Evolutionary conservation across 192 early-diverging fungal genomes (phyloP).

Genomic region (Funneliformis mosseae): DNA sequence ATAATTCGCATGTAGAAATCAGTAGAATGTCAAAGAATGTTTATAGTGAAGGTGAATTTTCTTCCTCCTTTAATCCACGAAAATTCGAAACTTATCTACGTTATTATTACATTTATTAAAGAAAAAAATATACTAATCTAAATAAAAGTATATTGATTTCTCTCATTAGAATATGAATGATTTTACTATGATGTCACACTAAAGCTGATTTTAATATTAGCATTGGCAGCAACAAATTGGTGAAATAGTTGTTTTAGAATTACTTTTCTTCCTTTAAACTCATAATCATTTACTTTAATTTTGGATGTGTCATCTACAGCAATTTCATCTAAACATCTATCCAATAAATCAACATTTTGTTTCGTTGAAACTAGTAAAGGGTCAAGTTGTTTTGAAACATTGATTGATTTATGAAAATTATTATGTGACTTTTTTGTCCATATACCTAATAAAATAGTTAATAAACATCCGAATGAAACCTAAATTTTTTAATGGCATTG

Average conservation of each 20-base stretch:
- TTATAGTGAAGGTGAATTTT: too few species aligned
- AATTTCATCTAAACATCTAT: neutral
- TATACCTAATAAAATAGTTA: neutral
- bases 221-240: neutral
- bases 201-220: neutral
- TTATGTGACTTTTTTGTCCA: neutral
- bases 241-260: slow-evolving; percentile 1
- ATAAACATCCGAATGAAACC: neutral
- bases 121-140: too few species aligned
- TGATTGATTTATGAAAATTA: neutral
- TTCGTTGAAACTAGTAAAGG: neutral
- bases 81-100: too few species aligned
- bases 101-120: too few species aligned
- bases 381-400: neutral
- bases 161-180: neutral
- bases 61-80: too few species aligned
- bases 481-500: neutral
- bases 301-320: neutral
- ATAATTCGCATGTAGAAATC: too few species aligned
- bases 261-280: neutral
- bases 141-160: too few species aligned
- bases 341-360: neutral
- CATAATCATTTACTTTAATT: neutral
- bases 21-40: too few species aligned
- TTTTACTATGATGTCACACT: neutral